These are phyloP conservation scores for Rosa persica DNA, from an alignment of 306 rosid species.

Conservation along the genomic window DNA sequence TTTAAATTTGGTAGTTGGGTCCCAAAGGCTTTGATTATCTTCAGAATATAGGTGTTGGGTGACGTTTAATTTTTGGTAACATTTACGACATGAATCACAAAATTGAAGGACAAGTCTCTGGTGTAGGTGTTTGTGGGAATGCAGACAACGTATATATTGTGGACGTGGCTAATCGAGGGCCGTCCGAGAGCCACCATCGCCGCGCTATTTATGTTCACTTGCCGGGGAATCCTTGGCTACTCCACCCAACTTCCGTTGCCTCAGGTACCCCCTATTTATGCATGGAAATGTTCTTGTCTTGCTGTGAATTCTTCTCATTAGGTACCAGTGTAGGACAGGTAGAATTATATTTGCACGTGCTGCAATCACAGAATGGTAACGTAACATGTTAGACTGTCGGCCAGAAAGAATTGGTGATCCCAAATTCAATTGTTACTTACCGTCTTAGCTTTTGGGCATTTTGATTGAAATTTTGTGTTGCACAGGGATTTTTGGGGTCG, in stretches of 20 bases:
- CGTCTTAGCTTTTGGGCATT: background rate
- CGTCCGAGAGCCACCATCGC: slow-evolving; percentile 83
- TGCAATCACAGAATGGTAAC: background rate
- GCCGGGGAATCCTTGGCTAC: slow-evolving; percentile 88
- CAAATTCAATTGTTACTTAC: background rate
- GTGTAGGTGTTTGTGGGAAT: slow-evolving; percentile 77
- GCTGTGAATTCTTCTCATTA: background rate
- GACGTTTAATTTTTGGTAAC: background rate
- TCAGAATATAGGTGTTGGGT: background rate
- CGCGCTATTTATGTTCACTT: slow-evolving; percentile 86
- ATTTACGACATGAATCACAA: background rate
- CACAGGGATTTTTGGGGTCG: slow-evolving; percentile 82
- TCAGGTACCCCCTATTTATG: slow-evolving; percentile 42
- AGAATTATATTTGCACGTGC: background rate
- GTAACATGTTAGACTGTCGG: background rate
- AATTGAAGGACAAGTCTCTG: background rate
- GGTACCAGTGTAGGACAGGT: background rate
- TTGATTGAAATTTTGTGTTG: background rate
- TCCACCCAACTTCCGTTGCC: slow-evolving; percentile 95
- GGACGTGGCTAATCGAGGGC: slow-evolving; percentile 92
- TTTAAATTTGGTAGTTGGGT: background rate
- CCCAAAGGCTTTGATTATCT: background rate
- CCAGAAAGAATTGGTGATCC: background rate
- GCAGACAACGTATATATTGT: slow-evolving; percentile 81
- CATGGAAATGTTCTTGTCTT: background rate